Base-by-base conservation (phyloP, 164 flowering plant genomes). In the Amborella trichopoda region DNA sequence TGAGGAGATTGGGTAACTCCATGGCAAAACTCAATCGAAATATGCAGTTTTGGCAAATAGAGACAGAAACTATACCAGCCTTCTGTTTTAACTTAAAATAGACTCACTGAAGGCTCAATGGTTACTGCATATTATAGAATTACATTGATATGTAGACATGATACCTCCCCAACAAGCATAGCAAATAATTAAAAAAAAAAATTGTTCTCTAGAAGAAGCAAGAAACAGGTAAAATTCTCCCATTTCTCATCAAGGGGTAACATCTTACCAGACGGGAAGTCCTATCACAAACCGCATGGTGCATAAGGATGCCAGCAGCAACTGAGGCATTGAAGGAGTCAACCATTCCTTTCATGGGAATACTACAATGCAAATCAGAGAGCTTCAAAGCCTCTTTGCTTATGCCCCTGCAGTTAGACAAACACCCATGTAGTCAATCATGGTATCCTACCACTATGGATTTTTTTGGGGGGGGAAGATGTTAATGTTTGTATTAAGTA, bases 281-380 rank as follows among this genome's bases (percentile, higher is more conserved):
- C 66, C 95, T 73, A 66, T 86, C 89, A 75, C 76, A 74, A 50
- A 83, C 82, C 48, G 95, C 96, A 58, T 91, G 96, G 63, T 91
- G 96, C 96, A 91, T 86, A 36, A 86, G 71, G 56, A 91, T 72
- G 58, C 96, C 94, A 16, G 98, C 82, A 56, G 98, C 98, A 57
- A 91, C 96, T 39, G 98, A 91, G 50, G 86, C 98, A 67, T 91
- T 91, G 63, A 91, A 87, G 12, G 98, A 91, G 53, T 91, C 98
- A 30, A 91, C 98, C 98, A 91, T 86, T 66, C 98, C 98, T 48
- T 68, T 76, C 98, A 83, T 86, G 16, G 96, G 98, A 61, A 91
- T 80, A 63, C 79, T 72, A 60, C 94, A 91, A 23, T 75, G 83
- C 50, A 83, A 56, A 70, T 86, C 96, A 28, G 98, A 80, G 58